phyloP scores from a whole-genome alignment of 371 early-diverging fungal species.

The Mortierella sp. region DNA sequence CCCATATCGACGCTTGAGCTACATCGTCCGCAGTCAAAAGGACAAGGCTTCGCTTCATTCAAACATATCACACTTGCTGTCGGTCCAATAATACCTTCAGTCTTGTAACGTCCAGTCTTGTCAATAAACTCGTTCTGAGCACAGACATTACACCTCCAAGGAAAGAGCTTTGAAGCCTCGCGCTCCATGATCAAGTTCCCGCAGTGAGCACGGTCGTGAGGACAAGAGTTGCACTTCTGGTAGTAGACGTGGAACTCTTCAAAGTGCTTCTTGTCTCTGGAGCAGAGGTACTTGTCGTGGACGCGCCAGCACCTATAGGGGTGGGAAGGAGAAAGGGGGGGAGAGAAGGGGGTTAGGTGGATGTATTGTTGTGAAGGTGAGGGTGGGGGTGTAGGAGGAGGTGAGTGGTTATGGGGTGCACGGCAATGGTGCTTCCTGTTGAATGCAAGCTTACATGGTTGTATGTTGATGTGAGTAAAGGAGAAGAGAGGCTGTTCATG shows the following conservation, averaged over 20 bases:
- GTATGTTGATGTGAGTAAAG: neutral
- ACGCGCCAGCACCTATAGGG: constrained; percentile 52
- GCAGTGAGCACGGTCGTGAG: constrained; percentile 55
- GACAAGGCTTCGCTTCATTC: neutral
- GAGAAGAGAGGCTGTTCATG: no score
- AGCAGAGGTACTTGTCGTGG: constrained; percentile 57
- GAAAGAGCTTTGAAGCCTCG: constrained; percentile 56
- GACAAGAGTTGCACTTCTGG: constrained; percentile 58
- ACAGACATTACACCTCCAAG: constrained; percentile 54
- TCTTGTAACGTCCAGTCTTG: constrained; percentile 49
- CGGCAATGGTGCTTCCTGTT: neutral
- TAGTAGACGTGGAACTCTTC: constrained; percentile 56
- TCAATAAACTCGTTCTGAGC: constrained; percentile 55
- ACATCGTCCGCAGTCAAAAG: neutral
- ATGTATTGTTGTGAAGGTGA: neutral
- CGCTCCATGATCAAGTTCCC: constrained; percentile 51
- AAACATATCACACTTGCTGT: neutral
- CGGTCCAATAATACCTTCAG: constrained; percentile 34
- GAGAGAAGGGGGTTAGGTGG: neutral
- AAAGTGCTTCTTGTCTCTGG: constrained; percentile 48
- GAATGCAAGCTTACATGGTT: constrained; percentile 8
- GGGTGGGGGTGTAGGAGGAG: neutral
- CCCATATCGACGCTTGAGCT: neutral
- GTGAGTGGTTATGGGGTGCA: neutral
- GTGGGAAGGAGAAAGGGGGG: neutral